Conservation (phyloP, 495 filamentous ascomycete genomes). For the Daldinia caldariorum region DNA sequence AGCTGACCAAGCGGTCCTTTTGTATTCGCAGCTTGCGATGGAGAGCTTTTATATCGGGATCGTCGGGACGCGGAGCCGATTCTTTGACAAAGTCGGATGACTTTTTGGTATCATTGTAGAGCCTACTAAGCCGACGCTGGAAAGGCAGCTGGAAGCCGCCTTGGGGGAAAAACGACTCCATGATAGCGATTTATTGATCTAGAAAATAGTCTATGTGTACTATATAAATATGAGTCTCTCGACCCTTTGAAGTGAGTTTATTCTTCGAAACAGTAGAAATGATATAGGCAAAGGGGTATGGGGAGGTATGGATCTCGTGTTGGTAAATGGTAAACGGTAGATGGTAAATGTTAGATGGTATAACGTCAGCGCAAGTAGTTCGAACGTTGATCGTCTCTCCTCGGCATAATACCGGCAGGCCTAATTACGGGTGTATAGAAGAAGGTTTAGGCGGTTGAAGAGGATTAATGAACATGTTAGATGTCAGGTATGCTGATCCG, state of each 20-base stretch:
- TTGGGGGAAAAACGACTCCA: constrained; percentile 60
- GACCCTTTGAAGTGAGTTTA: background rate
- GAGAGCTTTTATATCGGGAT: constrained; percentile 64
- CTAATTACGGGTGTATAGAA: constrained; percentile 11
- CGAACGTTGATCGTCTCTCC: background rate
- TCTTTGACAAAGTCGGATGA: constrained; percentile 85
- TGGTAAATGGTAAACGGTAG: background rate
- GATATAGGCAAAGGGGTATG: background rate
- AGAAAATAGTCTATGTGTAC: background rate
- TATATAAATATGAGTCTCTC: background rate
- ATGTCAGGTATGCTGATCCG: too few relatives aligned
- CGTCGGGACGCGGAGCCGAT: constrained; percentile 66
- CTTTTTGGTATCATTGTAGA: constrained; percentile 92
- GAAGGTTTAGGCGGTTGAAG: background rate
- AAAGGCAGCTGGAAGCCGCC: constrained; percentile 61
- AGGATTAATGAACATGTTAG: background rate
- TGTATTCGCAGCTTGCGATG: constrained; percentile 70
- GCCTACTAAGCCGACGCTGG: constrained; percentile 80
- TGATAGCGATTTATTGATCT: constrained; percentile 33
- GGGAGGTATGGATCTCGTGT: background rate
- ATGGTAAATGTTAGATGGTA: background rate
- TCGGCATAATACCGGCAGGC: background rate
- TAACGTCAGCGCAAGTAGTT: background rate
- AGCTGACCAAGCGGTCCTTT: constrained; percentile 80
- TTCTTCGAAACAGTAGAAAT: background rate